phyloP scores from a whole-genome alignment of 192 early-diverging fungal species.

The Entomortierella chlamydospora region DNA sequence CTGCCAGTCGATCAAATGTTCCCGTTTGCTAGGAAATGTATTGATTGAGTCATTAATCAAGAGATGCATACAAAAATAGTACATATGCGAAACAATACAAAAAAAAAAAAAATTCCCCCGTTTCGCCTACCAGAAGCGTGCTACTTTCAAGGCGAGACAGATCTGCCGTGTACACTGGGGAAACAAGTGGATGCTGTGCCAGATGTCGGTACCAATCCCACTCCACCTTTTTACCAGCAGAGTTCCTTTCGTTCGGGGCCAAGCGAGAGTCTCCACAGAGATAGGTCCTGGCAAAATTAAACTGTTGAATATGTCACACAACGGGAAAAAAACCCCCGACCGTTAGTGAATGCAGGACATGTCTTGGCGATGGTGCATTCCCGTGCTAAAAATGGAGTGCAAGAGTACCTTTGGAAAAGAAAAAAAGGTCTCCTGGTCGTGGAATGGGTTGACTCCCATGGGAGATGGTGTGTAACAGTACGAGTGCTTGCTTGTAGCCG shows the following conservation, averaged over 20 bases:
- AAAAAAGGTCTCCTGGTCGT: slow-evolving; percentile 10
- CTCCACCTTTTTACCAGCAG: slow-evolving; percentile 14
- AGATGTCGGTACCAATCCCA: slow-evolving; percentile 53
- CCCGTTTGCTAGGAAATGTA: slow-evolving; percentile 39
- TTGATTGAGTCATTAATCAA: neutral
- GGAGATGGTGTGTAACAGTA: slow-evolving; percentile 48
- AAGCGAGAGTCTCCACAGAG: slow-evolving; percentile 34
- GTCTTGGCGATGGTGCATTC: no score
- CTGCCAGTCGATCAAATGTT: slow-evolving; percentile 36
- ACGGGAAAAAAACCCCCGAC: neutral
- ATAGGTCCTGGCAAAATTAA: slow-evolving; percentile 42
- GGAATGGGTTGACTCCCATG: slow-evolving; percentile 44
- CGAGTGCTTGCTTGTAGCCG: slow-evolving; percentile 16
- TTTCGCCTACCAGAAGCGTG: slow-evolving; percentile 13
- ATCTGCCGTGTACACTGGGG: slow-evolving; percentile 31
- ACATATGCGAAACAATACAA: neutral
- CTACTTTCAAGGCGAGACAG: slow-evolving; percentile 9
- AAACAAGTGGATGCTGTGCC: slow-evolving; percentile 44
- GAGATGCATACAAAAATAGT: neutral
- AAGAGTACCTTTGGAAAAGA: slow-evolving; percentile 24
- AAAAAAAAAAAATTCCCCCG: neutral
- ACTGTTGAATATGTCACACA: neutral
- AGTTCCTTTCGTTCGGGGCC: slow-evolving; percentile 30
- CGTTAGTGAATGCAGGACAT: no score
- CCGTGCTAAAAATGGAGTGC: no score